Conservation (phyloP, 305 asterid species). For the Fraxinus angustifolia region DNA sequence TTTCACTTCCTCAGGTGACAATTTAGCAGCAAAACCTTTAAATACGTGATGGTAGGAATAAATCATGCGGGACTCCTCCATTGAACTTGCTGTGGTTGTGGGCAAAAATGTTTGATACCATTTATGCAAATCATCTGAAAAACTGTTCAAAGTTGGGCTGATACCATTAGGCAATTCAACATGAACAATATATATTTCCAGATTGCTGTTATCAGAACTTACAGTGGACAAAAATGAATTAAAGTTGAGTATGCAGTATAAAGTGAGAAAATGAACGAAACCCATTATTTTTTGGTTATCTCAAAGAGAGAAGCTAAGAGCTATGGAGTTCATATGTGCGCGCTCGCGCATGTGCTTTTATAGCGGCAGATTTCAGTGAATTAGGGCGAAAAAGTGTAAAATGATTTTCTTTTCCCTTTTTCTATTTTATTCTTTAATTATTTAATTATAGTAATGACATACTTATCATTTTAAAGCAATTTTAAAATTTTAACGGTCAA, state of each 20-base stretch:
- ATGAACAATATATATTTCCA: constrained; percentile 48
- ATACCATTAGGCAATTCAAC: constrained; percentile 29
- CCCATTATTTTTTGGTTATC: constrained; percentile 8
- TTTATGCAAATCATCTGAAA: constrained; percentile 25
- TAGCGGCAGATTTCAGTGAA: too few relatives aligned
- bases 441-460: too few relatives aligned
- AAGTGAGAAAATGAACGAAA: constrained; percentile 16
- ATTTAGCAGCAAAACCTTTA: constrained; percentile 49
- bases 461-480: too few relatives aligned
- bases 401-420: too few relatives aligned
- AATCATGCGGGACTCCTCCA: constrained; percentile 20
- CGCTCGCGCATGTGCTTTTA: too few relatives aligned
- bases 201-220: constrained; percentile 13
- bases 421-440: too few relatives aligned
- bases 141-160: background rate
- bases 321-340: too few relatives aligned
- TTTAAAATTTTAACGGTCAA: too few relatives aligned
- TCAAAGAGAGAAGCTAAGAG: background rate
- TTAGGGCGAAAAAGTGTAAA: too few relatives aligned
- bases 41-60: constrained; percentile 45
- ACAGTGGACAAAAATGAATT: background rate
- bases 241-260: background rate
- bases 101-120: constrained; percentile 43
- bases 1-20: constrained; percentile 36
- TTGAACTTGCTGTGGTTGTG: background rate